phyloP scores from a whole-genome alignment of 257 asterid species.

The Agastache rugosa region DNA sequence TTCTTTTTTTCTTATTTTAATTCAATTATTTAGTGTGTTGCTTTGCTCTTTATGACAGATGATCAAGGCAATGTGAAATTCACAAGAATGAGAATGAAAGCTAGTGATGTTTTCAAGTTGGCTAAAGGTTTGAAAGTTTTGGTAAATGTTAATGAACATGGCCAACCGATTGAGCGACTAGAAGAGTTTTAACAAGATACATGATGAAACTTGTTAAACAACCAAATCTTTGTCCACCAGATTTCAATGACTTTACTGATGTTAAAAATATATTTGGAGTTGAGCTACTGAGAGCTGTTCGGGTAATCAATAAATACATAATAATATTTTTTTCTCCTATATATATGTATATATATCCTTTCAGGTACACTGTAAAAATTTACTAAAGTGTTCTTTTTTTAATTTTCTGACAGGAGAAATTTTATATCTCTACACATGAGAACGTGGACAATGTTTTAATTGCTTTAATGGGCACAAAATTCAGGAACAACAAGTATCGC shows the following conservation, averaged over 20 bases:
- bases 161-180: background rate
- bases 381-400: background rate
- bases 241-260: background rate
- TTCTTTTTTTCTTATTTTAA: too few species aligned
- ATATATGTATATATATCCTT: too few species aligned
- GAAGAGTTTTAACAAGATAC: background rate
- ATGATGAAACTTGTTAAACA: background rate
- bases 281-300: background rate
- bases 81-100: background rate
- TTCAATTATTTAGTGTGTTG: background rate
- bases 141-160: background rate
- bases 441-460: background rate
- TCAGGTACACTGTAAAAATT: too few species aligned
- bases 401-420: background rate
- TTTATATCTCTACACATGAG: background rate
- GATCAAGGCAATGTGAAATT: background rate
- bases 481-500: background rate
- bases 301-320: background rate
- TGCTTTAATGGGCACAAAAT: background rate
- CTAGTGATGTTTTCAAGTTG: background rate
- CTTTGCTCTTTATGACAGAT: background rate
- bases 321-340: too few species aligned
- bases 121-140: background rate
- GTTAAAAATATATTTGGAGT: background rate
- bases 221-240: background rate